phyloP scores from a whole-genome alignment of 1,284 basidiomycete species.

The Termitomyces sp. region DNA sequence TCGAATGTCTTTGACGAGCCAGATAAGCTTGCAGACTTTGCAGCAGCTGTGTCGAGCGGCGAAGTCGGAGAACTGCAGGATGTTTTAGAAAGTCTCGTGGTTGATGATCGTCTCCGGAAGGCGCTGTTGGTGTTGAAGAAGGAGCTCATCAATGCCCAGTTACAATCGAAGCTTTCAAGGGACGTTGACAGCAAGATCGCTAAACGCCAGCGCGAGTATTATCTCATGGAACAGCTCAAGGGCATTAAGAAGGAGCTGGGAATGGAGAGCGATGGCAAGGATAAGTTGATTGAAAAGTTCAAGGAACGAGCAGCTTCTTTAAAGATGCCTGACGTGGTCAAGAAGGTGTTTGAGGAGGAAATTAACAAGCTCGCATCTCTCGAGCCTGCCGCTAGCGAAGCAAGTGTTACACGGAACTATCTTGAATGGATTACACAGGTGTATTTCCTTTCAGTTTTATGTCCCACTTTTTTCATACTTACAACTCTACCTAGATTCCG shows the following conservation, averaged over 20 bases:
- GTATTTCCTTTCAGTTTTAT: slow-evolving; percentile 6
- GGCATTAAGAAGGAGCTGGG: slow-evolving; percentile 99
- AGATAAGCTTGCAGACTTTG: slow-evolving; percentile 97
- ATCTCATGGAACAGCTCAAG: slow-evolving; percentile 97
- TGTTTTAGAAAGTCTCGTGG: slow-evolving; percentile 82
- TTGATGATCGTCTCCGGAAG: slow-evolving; percentile 90
- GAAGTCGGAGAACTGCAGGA: slow-evolving; percentile 91
- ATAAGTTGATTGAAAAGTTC: slow-evolving; percentile 96
- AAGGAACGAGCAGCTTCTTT: slow-evolving; percentile 82
- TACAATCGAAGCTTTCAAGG: slow-evolving; percentile 91
- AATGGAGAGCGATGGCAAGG: slow-evolving; percentile 96
- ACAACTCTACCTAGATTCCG: slow-evolving; percentile 59
- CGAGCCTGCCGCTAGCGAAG: slow-evolving; percentile 91
- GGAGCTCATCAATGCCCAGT: slow-evolving; percentile 95
- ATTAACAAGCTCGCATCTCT: slow-evolving; percentile 87
- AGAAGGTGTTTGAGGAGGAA: slow-evolving; percentile 97
- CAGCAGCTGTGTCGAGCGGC: slow-evolving; percentile 91
- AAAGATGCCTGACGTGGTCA: slow-evolving; percentile 90
- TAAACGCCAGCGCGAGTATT: slow-evolving; percentile 96
- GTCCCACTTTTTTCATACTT: slow-evolving; percentile 1
- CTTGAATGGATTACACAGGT: slow-evolving; percentile 94
- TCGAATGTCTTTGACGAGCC: slow-evolving; percentile 99
- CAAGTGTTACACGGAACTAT: slow-evolving; percentile 95
- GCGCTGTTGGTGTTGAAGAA: slow-evolving; percentile 94
- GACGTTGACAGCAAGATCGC: slow-evolving; percentile 97